Evolutionary conservation across 2,329 filamentous ascomycete species (phyloP), one percentile per base, ranked within the genome.

Genomic region (Apiospora phragmitis): DNA sequence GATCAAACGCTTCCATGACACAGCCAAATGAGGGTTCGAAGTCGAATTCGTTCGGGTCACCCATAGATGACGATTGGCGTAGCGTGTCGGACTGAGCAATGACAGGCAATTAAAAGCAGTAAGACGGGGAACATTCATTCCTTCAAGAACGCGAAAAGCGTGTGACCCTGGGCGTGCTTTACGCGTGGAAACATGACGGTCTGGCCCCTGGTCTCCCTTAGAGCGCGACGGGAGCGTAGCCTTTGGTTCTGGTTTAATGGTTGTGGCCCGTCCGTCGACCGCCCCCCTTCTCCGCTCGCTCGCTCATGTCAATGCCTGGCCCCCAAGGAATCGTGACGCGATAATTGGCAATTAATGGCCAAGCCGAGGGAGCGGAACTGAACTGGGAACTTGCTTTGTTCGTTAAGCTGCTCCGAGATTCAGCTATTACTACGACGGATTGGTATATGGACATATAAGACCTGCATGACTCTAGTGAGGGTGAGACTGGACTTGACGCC

Each of bases 71-170:
- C 65, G 65, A 42, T 67, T 67, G 38, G 65, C 65, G 65, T 45
- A 42, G 65, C 41, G 26, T 26, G 24, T 21, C n/a, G 42, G 26
- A 21, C 35, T 67, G 65, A n/a, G 38, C 38, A 29, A 67, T 43
- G n/a, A 43, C 38, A 18, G 65, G 24, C 38, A 45, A 45, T 42
- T 67, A 67, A 43, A 67, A 26, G 65, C 42, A 18, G 65, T 42
- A 35, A 43, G 38, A 67, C 38, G 42, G 65, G 38, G 65, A 24
- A 16, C 21, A 8, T 29, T 18, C 18, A 35, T 47, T n/a, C 43
- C 65, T 42, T 79, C 77, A 76, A 74, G 74, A 71, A 78, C 76
- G 77, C 77, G 77, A 76, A 73, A 75, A 73, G 51, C 65, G 67
- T 55, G 68, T 35, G 70, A 74, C 75, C 75, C 71, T 75, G 67